These are phyloP conservation scores for Ophioceras dolichostomum DNA, from an alignment of 2,329 filamentous ascomycete genomes.

Conservation along the genomic window DNA sequence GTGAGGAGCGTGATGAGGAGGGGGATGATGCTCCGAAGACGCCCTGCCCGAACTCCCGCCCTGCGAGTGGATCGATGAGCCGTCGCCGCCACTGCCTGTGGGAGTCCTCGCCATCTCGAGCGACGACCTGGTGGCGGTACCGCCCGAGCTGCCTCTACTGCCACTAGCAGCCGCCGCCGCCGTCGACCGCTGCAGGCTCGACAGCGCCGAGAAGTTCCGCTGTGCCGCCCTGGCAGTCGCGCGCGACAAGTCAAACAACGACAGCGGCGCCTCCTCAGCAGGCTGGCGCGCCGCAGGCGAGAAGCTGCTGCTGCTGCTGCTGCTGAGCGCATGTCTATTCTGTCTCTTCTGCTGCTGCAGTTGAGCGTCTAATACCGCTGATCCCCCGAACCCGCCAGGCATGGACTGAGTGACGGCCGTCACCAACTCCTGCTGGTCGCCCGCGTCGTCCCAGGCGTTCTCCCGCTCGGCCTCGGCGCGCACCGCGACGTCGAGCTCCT, in stretches of 20 bases:
- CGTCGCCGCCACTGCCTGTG: not conserved
- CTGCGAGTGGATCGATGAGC: not conserved
- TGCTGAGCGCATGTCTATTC: conserved; percentile 15
- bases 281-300: conserved; percentile 17
- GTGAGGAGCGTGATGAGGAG: too few relatives aligned
- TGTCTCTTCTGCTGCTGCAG: conserved; percentile 14
- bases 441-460: conserved; percentile 56
- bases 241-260: conserved; percentile 50
- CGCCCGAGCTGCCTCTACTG: not conserved
- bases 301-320: conserved; percentile 10
- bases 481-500: conserved; percentile 57
- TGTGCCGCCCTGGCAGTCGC: conserved; percentile 48
- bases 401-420: conserved; percentile 26
- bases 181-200: conserved; percentile 32
- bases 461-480: conserved; percentile 57
- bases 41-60: conserved; percentile 1
- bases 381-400: conserved; percentile 20
- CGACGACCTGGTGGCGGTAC: too few relatives aligned
- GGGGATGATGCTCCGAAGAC: too few relatives aligned
- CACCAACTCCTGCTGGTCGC: too few relatives aligned
- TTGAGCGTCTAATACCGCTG: conserved; percentile 11
- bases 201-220: conserved; percentile 43
- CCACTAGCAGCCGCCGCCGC: conserved; percentile 1
- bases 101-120: too few relatives aligned
- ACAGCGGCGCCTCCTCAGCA: conserved; percentile 48